Base-by-base conservation (phyloP, 441 rosid genomes). In the Populus trichocarpa region DNA sequence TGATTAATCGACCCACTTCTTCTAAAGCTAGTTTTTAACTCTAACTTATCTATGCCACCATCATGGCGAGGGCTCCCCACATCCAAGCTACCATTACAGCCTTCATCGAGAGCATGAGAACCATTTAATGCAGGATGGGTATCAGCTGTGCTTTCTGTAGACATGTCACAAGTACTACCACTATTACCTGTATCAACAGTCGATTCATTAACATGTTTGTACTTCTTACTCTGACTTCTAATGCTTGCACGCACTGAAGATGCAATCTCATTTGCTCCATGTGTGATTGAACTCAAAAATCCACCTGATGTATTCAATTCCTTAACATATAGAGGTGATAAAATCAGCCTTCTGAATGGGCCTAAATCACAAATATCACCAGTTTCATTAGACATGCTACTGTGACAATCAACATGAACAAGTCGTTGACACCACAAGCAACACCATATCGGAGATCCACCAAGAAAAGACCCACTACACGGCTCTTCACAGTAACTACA, bases 401-500 rank as follows among this genome's bases (percentile, higher is more conserved):
- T 79, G 75, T 92, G 97, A 79, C 99, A 96, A 85, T 96, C 99
- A 23, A 96, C 97, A 80, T 96, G 99, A 38, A 96, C 91, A 75
- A 96, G 92, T 50, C 93, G 91, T 78, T 96, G 99, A 85, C 99
- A 96, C 98, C 99, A 96, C 87, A 92, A 87, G 89, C 99, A 96
- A 83, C 97, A 92, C 99, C 97, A 96, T 79, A 94, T 88, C 36
- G 99, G 99, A n/a, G 98, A 94, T 69, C 98, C 99, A 46, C 98
- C 89, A 32, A 96, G 95, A 87, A 96, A 96, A 68, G 98, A 93
- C 73, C 97, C 92, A 74, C 89, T 89, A 76, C 98, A 96, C 13
- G 90, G 89, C 86, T 94, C 99, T 79, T 94, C 99, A 83, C 98
- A 94, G 84, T 88, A 88, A 83, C 93, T 93, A 81, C 98, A 96